Evolutionary conservation across 768 basidiomycete species (phyloP).

Genomic region (Leccinum subgranulosum): DNA sequence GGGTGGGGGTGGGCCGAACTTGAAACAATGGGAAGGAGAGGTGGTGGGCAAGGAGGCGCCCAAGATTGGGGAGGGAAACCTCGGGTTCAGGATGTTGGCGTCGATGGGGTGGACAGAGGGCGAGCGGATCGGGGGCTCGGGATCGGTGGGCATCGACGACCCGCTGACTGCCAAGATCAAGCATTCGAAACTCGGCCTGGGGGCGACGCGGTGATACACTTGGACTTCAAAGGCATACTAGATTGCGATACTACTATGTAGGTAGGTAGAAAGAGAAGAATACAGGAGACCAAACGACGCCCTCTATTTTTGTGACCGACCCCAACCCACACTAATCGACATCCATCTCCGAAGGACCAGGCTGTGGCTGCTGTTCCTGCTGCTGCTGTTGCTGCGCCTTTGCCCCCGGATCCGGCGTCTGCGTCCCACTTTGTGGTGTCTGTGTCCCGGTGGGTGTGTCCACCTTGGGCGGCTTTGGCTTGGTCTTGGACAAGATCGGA

Average conservation of each 20-base stretch:
- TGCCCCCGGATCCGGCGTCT: slow-evolving; percentile 52
- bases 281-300: neutral
- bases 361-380: slow-evolving; percentile 28
- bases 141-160: slow-evolving; percentile 59
- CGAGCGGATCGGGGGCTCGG: slow-evolving; percentile 61
- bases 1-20: slow-evolving; percentile 33
- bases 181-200: slow-evolving; percentile 79
- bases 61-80: slow-evolving; percentile 73
- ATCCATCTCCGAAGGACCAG: slow-evolving; percentile 74
- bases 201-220: slow-evolving; percentile 41
- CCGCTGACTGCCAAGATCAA: slow-evolving; percentile 87
- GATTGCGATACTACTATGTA: slow-evolving; percentile 13
- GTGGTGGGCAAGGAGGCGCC: slow-evolving; percentile 87
- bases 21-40: slow-evolving; percentile 73
- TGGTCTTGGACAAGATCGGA: slow-evolving; percentile 88
- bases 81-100: slow-evolving; percentile 85
- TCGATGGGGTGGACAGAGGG: slow-evolving; percentile 94
- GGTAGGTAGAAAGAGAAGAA: neutral
- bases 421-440: slow-evolving; percentile 66
- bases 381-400: slow-evolving; percentile 25
- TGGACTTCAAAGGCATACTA: slow-evolving; percentile 8
- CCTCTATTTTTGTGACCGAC: neutral
- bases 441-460: slow-evolving; percentile 53
- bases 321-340: slow-evolving; percentile 55
- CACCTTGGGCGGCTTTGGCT: slow-evolving; percentile 78